Conservation (phyloP, 495 filamentous ascomycete species). For the Durotheca rogersii region DNA sequence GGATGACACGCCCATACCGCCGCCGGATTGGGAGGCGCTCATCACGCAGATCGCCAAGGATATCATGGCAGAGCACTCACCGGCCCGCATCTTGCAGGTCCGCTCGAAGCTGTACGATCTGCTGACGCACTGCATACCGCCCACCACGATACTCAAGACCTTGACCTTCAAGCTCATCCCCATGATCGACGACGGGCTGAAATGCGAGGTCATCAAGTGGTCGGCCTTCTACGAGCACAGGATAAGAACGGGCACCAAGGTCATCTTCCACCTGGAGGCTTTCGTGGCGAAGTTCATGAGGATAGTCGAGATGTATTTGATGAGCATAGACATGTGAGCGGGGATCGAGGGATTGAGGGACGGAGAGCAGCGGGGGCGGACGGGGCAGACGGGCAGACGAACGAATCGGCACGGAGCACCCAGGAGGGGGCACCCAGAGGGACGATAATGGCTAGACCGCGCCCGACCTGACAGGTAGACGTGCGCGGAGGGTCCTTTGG, state of each 20-base stretch:
- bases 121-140: slow-evolving; percentile 92
- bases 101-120: slow-evolving; percentile 93
- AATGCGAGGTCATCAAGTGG: slow-evolving; percentile 92
- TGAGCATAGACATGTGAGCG: slow-evolving; percentile 75
- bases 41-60: slow-evolving; percentile 85
- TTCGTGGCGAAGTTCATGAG: slow-evolving; percentile 99
- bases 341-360: no score
- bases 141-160: slow-evolving; percentile 88
- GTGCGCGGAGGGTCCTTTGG: slow-evolving; percentile 5
- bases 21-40: slow-evolving; percentile 93
- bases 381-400: no score
- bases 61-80: slow-evolving; percentile 87
- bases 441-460: slow-evolving; percentile 23
- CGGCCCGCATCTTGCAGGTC: slow-evolving; percentile 79
- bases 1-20: slow-evolving; percentile 84
- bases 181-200: slow-evolving; percentile 81
- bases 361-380: no score
- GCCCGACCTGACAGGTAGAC: slow-evolving; percentile 1
- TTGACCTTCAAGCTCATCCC: slow-evolving; percentile 89
- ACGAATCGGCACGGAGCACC: slow-evolving; percentile 22
- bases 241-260: slow-evolving; percentile 86
- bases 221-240: slow-evolving; percentile 96
- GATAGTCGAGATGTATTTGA: slow-evolving; percentile 86
- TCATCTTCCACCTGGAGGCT: slow-evolving; percentile 96
- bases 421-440: no score